These are phyloP conservation scores for Suillus sp. DNA, from an alignment of 768 basidiomycete genomes.

Conservation along the genomic window DNA sequence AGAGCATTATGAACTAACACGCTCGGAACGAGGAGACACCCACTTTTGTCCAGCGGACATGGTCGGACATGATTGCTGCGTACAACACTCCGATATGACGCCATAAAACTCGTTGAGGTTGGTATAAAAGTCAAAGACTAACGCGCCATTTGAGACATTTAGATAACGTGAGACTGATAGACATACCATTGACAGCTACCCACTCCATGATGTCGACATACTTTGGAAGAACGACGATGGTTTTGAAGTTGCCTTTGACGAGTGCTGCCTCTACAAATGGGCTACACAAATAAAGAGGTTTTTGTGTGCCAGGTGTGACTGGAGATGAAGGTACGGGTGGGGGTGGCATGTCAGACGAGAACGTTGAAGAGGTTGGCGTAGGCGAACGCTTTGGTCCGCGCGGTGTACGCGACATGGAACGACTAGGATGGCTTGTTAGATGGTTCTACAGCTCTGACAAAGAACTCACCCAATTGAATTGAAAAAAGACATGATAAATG, in stretches of 20 bases:
- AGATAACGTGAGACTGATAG: neutral
- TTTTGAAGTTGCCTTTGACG: conserved; percentile 98
- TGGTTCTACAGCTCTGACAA: neutral
- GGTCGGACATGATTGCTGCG: conserved; percentile 82
- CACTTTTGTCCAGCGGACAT: conserved; percentile 91
- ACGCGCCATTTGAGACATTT: conserved; percentile 1
- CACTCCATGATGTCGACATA: conserved; percentile 96
- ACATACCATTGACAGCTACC: conserved; percentile 92
- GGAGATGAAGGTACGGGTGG: conserved; percentile 46
- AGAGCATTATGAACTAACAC: neutral
- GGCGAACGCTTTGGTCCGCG: conserved; percentile 71
- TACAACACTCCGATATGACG: conserved; percentile 90
- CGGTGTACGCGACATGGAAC: conserved; percentile 76
- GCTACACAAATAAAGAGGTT: conserved; percentile 87
- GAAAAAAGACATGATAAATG: conserved; percentile 71
- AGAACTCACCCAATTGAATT: conserved; percentile 71
- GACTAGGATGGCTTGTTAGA: conserved; percentile 41
- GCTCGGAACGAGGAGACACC: conserved; percentile 31
- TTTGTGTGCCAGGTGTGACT: conserved; percentile 31
- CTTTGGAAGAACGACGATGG: conserved; percentile 94
- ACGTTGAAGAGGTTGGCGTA: conserved; percentile 71
- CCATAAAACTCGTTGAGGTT: conserved; percentile 98
- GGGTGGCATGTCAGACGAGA: conserved; percentile 47
- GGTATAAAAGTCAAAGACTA: conserved; percentile 97
- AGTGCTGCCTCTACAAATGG: conserved; percentile 95